Evolutionary conservation across 83 land plant genomes (phyloP), one percentile per base, ranked within the genome.

Genomic region (Diphasiastrum complanatum): DNA sequence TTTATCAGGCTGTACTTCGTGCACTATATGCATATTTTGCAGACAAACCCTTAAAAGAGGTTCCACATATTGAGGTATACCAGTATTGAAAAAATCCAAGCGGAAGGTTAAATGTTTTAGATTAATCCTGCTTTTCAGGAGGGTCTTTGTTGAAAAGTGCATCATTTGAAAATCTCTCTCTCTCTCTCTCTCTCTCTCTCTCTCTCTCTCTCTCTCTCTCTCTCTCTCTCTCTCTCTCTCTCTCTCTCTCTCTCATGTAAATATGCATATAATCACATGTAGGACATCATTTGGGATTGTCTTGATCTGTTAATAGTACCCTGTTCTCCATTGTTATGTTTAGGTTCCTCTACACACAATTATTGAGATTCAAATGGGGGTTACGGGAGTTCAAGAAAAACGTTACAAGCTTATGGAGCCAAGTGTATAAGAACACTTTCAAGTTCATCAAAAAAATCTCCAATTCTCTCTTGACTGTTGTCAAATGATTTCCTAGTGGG

Each of bases 311-410:
- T 14, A 8, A 8, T n/a, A n/a, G n/a, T n/a, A n/a, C n/a, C n/a
- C n/a, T n/a, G n/a, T n/a, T n/a, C n/a, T n/a, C n/a, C n/a, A 20
- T 11, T 59, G 25, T 2, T 58, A 27, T 50, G 66, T 70, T 8
- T 79, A 92, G 97, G 78, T 88, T 16, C 97, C 97, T 1, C 83
- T 92, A 27, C 97, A 92, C 47, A 85, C 96, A 2, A 79, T 92
- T 35, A 85, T 92, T 51, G 96, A 92, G 75, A 92, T 92, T 49
- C 96, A 92, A 61, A 92, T 92, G 97, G 97, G 95, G 33, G 96
- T 88, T 3, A 77, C 84, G 30, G 96, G 97, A 45, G 96, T 92
- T 16, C 96, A 88, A 65, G 97, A 92, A 60, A 92, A 92, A 58
- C 72, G 90, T 29, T 88, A 91, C 79, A 91, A 85, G 61, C 87